phyloP scores from a whole-genome alignment of 2,329 filamentous ascomycete genomes.

The Curvularia lunata region DNA sequence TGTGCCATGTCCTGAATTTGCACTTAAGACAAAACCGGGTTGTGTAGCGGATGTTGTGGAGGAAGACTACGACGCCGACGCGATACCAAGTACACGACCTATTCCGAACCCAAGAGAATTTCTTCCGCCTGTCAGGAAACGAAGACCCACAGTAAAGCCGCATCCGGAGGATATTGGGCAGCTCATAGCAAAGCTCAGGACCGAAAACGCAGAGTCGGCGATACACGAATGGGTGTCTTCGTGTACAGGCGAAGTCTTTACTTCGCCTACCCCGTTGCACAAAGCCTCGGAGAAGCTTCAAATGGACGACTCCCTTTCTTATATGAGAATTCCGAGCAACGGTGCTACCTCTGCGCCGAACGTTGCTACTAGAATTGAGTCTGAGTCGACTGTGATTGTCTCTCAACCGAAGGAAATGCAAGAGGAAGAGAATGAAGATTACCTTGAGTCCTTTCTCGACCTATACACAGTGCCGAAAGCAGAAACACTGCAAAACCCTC shows the following conservation, averaged over 20 bases:
- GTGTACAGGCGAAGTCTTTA: background rate
- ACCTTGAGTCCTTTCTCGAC: background rate
- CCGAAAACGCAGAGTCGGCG: background rate
- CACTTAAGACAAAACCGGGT: background rate
- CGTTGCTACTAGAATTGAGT: background rate
- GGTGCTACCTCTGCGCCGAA: background rate
- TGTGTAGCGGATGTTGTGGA: constrained; percentile 2
- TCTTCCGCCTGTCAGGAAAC: background rate
- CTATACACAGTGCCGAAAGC: background rate
- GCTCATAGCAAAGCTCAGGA: constrained; percentile 21
- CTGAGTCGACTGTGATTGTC: background rate
- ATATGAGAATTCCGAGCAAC: background rate
- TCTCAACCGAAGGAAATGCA: background rate
- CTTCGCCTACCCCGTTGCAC: constrained; percentile 25
- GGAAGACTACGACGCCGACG: background rate
- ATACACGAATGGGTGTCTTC: background rate
- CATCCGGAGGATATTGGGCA: constrained; percentile 22
- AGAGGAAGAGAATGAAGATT: background rate
- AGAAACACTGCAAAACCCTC: background rate
- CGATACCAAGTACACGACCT: background rate
- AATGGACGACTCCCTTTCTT: constrained; percentile 8
- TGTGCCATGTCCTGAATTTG: background rate
- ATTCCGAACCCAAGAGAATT: background rate
- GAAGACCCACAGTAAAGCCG: background rate
- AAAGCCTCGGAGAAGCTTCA: constrained; percentile 23